phyloP scores from a whole-genome alignment of 768 basidiomycete genomes.

The Naganishia randhawae region DNA sequence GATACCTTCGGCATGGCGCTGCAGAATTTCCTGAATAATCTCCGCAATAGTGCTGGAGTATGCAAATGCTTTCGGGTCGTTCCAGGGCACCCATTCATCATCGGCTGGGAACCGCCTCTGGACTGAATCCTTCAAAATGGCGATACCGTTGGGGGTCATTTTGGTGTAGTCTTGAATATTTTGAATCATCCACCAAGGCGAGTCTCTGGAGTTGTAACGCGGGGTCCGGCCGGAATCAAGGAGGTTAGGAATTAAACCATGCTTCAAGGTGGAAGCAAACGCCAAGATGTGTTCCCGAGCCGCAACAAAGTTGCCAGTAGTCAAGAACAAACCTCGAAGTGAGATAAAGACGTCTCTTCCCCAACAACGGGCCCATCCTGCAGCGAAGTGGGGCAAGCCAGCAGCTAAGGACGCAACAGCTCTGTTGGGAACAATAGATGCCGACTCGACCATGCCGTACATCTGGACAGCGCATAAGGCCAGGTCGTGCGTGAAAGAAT shows the following conservation, averaged over 20 bases:
- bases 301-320: constrained; percentile 67
- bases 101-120: constrained; percentile 92
- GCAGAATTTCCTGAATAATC: constrained; percentile 90
- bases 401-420: constrained; percentile 81
- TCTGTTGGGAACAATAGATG: constrained; percentile 67
- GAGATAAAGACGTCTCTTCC: constrained; percentile 87
- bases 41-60: constrained; percentile 83
- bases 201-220: constrained; percentile 91
- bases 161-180: constrained; percentile 91
- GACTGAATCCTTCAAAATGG: constrained; percentile 73
- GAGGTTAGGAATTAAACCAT: constrained; percentile 92
- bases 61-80: constrained; percentile 76
- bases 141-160: constrained; percentile 76
- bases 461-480: constrained; percentile 69
- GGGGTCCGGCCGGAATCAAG: constrained; percentile 83
- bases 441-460: constrained; percentile 84
- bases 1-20: constrained; percentile 88
- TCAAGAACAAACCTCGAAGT: constrained; percentile 83
- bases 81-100: constrained; percentile 88
- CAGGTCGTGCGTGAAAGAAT: constrained; percentile 82
- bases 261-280: constrained; percentile 87
- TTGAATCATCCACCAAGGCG: constrained; percentile 91
- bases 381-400: constrained; percentile 87
- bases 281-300: constrained; percentile 86
- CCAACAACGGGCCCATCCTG: constrained; percentile 95